Percentiles rank a stretch among this genome's conserved stretches.
These are phyloP conservation scores for Neonectria coccinea DNA, from an alignment of 2,329 filamentous ascomycete genomes.

Conservation along the genomic window DNA sequence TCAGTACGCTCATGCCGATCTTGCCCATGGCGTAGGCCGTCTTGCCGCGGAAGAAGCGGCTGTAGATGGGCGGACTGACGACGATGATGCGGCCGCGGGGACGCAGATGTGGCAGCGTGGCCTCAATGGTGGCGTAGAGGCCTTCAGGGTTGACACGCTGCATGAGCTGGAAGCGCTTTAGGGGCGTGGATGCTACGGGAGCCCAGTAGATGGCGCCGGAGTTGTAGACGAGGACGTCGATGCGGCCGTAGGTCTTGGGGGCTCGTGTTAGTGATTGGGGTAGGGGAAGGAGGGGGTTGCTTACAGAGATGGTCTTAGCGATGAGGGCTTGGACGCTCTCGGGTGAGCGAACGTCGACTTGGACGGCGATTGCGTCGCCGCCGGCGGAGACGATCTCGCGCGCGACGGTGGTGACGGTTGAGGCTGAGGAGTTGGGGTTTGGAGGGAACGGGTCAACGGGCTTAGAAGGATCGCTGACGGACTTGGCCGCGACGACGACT, in stretches of 20 bases:
- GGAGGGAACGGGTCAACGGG: conserved; percentile 73
- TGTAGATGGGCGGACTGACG: conserved; percentile 87
- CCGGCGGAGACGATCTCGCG: conserved; percentile 77
- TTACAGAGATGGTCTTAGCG: conserved; percentile 61
- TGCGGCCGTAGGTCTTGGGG: conserved; percentile 64
- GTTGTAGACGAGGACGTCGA: conserved; percentile 86
- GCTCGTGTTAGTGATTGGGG: conserved; percentile 6
- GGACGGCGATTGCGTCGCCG: conserved; percentile 72
- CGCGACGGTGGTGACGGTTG: conserved; percentile 84
- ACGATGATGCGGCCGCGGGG: conserved; percentile 76
- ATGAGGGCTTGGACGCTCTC: conserved; percentile 71
- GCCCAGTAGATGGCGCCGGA: conserved; percentile 89
- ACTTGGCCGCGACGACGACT: conserved; percentile 83
- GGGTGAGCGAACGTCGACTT: conserved; percentile 77
- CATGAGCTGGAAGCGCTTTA: conserved; percentile 83
- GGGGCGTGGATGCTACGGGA: conserved; percentile 76
- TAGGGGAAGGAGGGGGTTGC: neutral
- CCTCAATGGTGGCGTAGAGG: conserved; percentile 78
- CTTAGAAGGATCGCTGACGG: conserved; percentile 71
- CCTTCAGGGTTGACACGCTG: conserved; percentile 81
- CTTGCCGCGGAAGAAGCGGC: conserved; percentile 86
- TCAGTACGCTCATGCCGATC: conserved; percentile 84
- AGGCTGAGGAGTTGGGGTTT: conserved; percentile 78
- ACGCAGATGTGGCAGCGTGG: conserved; percentile 73
- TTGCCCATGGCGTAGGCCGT: conserved; percentile 85